These are phyloP conservation scores for Verbena officinalis DNA, from an alignment of 257 asterid species.

Conservation along the genomic window DNA sequence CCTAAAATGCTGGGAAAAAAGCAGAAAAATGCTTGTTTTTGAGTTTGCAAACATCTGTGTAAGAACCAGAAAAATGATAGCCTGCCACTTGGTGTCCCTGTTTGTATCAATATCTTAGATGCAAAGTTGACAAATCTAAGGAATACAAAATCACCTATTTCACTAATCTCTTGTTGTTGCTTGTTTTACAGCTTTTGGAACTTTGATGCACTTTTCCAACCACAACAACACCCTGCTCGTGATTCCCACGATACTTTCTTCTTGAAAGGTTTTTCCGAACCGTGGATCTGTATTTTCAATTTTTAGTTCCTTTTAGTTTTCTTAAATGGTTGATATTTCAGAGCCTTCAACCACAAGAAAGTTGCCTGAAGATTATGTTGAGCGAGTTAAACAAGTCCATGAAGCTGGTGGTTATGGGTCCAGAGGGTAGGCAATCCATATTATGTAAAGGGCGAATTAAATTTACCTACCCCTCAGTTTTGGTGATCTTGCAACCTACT, in stretches of 20 bases:
- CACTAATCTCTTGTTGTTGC: not conserved
- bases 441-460: no score
- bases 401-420: constrained; percentile 96
- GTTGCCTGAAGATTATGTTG: constrained; percentile 94
- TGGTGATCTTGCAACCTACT: no score
- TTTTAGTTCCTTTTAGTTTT: constrained; percentile 19
- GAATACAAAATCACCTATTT: not conserved
- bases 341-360: constrained; percentile 83
- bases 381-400: constrained; percentile 80
- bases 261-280: constrained; percentile 62
- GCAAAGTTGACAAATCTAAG: constrained; percentile 3
- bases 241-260: constrained; percentile 99
- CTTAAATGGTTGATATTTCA: constrained; percentile 33
- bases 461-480: no score
- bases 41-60: no score
- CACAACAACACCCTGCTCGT: constrained; percentile 99
- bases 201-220: constrained; percentile 98
- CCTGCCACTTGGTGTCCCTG: not conserved
- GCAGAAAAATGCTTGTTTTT: no score
- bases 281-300: constrained; percentile 26
- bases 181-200: constrained; percentile 82
- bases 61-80: no score
- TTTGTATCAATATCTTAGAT: constrained; percentile 5
- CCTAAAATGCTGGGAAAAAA: no score
- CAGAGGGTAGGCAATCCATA: constrained; percentile 66